These are phyloP conservation scores for Boletellus emodensis DNA, from an alignment of 768 basidiomycete species.

Conservation along the genomic window DNA sequence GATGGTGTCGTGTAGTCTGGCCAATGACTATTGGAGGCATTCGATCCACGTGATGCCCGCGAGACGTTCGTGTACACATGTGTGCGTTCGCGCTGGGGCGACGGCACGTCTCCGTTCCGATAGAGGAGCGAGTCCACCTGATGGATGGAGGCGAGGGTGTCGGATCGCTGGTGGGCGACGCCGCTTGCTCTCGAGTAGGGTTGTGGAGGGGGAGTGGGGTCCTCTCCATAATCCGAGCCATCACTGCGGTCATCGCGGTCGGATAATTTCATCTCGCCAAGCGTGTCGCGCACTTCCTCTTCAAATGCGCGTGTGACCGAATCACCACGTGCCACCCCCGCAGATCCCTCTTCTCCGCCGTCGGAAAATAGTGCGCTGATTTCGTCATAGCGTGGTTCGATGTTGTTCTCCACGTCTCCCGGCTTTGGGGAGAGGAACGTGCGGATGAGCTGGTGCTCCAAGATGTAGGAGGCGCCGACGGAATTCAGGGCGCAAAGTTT, in stretches of 20 bases:
- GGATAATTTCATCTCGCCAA: constrained; percentile 47
- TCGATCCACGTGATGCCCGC: constrained; percentile 31
- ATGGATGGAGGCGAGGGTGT: constrained; percentile 42
- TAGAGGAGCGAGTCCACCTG: constrained; percentile 33
- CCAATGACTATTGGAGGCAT: constrained; percentile 24
- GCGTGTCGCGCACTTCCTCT: constrained; percentile 45
- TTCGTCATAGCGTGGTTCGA: constrained; percentile 55
- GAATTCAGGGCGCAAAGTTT: constrained; percentile 70
- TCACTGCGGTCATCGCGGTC: constrained; percentile 51
- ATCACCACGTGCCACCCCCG: constrained; percentile 26
- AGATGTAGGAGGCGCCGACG: constrained; percentile 68
- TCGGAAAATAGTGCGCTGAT: constrained; percentile 50
- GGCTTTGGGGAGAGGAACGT: constrained; percentile 81
- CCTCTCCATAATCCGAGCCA: constrained; percentile 65
- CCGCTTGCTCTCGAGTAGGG: constrained; percentile 36
- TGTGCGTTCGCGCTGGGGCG: constrained; percentile 33
- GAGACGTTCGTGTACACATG: constrained; percentile 16
- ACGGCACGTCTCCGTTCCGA: constrained; percentile 27
- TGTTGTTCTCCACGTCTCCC: constrained; percentile 75
- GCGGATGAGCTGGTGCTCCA: constrained; percentile 76
- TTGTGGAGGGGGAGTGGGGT: constrained; percentile 30
- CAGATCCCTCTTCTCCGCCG: constrained; percentile 34
- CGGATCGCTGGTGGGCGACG: constrained; percentile 43
- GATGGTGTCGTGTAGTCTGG: constrained; percentile 36
- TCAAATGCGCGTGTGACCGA: constrained; percentile 34